Evolutionary conservation across 2,329 filamentous ascomycete species (phyloP), one percentile per base, ranked within the genome.

Genomic region (Fonsecaea pugnacius): DNA sequence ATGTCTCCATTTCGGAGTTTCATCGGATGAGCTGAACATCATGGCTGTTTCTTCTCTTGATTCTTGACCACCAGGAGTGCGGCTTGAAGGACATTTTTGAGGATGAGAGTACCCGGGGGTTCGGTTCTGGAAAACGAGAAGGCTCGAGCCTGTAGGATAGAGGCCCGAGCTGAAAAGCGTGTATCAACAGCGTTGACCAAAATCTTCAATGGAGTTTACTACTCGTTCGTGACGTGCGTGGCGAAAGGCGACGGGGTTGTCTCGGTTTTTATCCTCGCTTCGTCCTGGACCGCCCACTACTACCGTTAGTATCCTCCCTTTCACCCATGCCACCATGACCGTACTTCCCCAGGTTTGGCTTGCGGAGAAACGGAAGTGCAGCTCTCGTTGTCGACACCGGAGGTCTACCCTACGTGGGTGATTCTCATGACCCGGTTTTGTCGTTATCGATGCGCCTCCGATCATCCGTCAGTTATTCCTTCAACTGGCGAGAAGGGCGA

Each of bases 341-440:
- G 32, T 4, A 4, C 6, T 66, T 54, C 64, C 61, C 60, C 64
- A 57, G 59, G 27, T 58, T 62, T 60, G 52, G 59, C 36, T 48
- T 63, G 60, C 64, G 64, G 64, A 66, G 64, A 63, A 63, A 66
- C 53, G 64, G 64, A 66, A 66, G 64, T n/a, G 33, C 58, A 60
- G 58, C 46, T 52, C 57, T 33, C 36, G 9, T n/a, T 21, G 24
- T 46, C 30, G 48, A 51, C 43, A 21, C 38, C 38, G 7, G 16
- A 43, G 38, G n/a, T 6, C 5, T 5, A 4, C 38, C 38, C 9
- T n/a, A 7, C 38, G 16, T 7, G 18, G 24, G 38, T 32, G 21
- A 46, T 52, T 21, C 16, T 48, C 50, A 53, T 53, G 46, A 46
- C 38, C 21, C 50, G 30, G 33, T 27, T 18, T 57, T 12, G 5